Conservation (phyloP, 192 early-diverging fungal genomes). For the Pilaira anomala region DNA sequence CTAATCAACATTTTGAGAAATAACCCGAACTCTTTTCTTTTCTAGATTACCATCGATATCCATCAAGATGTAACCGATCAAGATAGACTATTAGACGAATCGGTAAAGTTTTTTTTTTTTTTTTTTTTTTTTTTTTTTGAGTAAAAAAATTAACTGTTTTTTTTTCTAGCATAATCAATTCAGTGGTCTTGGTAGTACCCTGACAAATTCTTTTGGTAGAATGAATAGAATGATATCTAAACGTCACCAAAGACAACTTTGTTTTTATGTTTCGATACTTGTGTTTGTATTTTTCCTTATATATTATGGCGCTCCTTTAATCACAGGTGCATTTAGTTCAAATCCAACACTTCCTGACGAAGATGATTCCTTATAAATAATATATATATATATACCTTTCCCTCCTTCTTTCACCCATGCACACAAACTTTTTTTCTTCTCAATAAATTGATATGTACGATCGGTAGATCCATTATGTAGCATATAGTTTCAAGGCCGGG, state of each 20-base stretch:
- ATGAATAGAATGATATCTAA: slow-evolving; percentile 42
- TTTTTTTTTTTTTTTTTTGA: neutral
- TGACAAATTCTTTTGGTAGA: slow-evolving; percentile 29
- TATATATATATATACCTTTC: too few species aligned
- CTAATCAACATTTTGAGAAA: too few species aligned
- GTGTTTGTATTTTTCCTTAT: slow-evolving; percentile 29
- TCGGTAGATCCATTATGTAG: too few species aligned
- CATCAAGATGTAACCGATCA: slow-evolving; percentile 44
- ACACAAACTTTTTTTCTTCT: too few species aligned
- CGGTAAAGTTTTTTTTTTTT: slow-evolving; percentile 29
- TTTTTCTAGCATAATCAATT: slow-evolving; percentile 29
- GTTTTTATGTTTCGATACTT: slow-evolving; percentile 27
- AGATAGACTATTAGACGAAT: slow-evolving; percentile 36
- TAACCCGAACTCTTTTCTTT: neutral
- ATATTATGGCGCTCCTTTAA: slow-evolving; percentile 26
- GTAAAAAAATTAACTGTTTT: neutral
- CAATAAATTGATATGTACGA: too few species aligned
- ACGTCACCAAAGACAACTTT: slow-evolving; percentile 39
- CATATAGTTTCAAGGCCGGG: too few species aligned
- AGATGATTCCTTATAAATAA: too few species aligned
- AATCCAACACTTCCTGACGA: too few species aligned
- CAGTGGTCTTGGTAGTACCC: slow-evolving; percentile 21
- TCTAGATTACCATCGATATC: slow-evolving; percentile 47
- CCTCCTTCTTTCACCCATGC: too few species aligned
- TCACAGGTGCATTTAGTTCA: slow-evolving; percentile 2